Evolutionary conservation across 2,329 filamentous ascomycete genomes (phyloP).

Genomic region (Fusarium robinianum): DNA sequence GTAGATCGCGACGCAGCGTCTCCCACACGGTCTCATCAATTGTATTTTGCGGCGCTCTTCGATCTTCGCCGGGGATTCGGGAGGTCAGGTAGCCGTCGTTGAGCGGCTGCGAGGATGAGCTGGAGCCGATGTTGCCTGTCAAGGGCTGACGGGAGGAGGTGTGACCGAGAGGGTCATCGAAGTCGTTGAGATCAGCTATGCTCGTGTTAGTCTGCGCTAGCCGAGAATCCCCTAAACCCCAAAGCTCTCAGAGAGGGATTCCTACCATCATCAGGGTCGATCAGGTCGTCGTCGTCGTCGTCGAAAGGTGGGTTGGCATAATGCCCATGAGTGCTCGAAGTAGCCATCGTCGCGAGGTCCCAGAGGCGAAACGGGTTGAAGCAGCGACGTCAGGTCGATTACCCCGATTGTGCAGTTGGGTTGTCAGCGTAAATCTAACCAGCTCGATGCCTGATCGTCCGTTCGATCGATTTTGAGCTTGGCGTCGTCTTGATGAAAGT

Average conservation of each 20-base stretch:
- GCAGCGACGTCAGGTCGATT: no score
- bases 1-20: slow-evolving; percentile 87
- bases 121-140: slow-evolving; percentile 78
- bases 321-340: slow-evolving; percentile 56
- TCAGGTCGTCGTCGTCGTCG: slow-evolving; percentile 67
- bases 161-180: slow-evolving; percentile 79
- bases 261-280: slow-evolving; percentile 79
- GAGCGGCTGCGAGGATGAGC: slow-evolving; percentile 58
- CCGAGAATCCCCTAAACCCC: not conserved
- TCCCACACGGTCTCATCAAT: slow-evolving; percentile 98
- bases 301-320: slow-evolving; percentile 65
- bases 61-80: slow-evolving; percentile 89
- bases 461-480: not conserved
- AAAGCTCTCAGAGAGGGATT: not conserved
- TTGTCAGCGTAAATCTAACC: no score
- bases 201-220: slow-evolving; percentile 23
- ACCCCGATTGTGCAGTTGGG: no score
- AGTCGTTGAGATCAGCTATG: slow-evolving; percentile 83
- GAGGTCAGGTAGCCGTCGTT: slow-evolving; percentile 86
- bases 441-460: not conserved
- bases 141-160: slow-evolving; percentile 77
- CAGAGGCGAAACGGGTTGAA: no score
- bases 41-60: slow-evolving; percentile 84
- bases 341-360: slow-evolving; percentile 47
- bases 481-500: slow-evolving; percentile 8